A percentile compares a stretch with the other conserved stretches of the same genome.
Evolutionary conservation across 176 grass and related monocot genomes (phyloP).

Genomic region (Musa itinerans): DNA sequence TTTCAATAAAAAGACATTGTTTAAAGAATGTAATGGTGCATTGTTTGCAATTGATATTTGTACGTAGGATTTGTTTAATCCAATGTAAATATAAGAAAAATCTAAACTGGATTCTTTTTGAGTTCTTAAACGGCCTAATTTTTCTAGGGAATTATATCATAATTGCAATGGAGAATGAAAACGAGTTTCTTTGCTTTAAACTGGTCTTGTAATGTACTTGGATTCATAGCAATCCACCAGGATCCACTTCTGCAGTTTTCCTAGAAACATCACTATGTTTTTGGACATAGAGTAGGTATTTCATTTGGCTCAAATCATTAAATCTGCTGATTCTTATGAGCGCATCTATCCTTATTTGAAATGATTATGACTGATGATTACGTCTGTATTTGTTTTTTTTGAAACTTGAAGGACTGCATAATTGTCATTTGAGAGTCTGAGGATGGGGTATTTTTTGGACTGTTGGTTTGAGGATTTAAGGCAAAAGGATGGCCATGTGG

Average conservation of each 20-base stretch:
- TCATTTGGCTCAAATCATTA: neutral
- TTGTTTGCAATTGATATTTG: no score
- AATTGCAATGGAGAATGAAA: neutral
- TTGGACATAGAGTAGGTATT: neutral
- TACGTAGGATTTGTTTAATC: no score
- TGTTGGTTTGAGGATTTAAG: constrained; percentile 26
- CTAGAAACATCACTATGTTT: neutral
- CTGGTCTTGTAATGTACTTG: neutral
- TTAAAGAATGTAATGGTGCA: no score
- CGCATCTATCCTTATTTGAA: neutral
- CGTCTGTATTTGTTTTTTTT: neutral
- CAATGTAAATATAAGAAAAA: no score
- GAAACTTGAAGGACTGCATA: neutral
- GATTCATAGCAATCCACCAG: neutral
- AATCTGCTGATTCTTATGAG: neutral
- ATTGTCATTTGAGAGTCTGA: constrained; percentile 4
- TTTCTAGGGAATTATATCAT: no score
- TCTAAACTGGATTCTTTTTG: no score
- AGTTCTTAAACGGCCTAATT: no score
- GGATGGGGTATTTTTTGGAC: constrained; percentile 10
- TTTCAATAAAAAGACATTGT: no score
- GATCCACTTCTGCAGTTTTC: neutral
- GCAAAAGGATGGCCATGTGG: constrained; percentile 22
- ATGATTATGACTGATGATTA: neutral
- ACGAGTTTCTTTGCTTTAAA: neutral